Evolutionary conservation across 2,329 filamentous ascomycete genomes (phyloP).

Genomic region (Trichoderma asperellum): DNA sequence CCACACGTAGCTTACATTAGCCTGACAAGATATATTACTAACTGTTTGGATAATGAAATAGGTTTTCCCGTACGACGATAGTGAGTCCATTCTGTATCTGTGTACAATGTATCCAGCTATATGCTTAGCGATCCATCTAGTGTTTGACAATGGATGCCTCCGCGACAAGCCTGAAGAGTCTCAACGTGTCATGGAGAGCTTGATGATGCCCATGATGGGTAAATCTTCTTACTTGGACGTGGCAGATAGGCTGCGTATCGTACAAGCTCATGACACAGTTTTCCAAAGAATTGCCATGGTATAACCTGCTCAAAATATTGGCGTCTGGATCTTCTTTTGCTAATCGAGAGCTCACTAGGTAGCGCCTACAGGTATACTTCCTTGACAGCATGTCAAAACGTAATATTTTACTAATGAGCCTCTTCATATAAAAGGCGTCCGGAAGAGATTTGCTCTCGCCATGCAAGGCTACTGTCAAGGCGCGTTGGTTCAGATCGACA

Average conservation of each 20-base stretch:
- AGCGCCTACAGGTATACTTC: background rate
- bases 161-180: slow-evolving; percentile 30
- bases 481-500: slow-evolving; percentile 31
- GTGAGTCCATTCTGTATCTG: slow-evolving; percentile 8
- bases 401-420: background rate
- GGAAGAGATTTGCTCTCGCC: slow-evolving; percentile 30
- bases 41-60: background rate
- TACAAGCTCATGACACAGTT: slow-evolving; percentile 32
- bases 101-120: background rate
- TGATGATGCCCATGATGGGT: slow-evolving; percentile 31
- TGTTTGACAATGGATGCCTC: slow-evolving; percentile 34
- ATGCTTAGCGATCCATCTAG: slow-evolving; percentile 12
- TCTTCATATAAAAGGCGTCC: slow-evolving; percentile 25
- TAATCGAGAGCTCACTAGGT: background rate
- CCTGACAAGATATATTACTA: background rate
- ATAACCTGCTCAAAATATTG: background rate
- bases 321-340: background rate
- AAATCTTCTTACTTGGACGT: no score
- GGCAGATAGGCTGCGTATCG: slow-evolving; percentile 24
- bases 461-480: slow-evolving; percentile 33
- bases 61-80: slow-evolving; percentile 35
- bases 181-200: slow-evolving; percentile 31
- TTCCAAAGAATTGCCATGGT: slow-evolving; percentile 29
- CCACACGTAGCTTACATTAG: background rate
- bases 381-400: background rate